Evolutionary conservation across 257 asterid genomes (phyloP).

Genomic region (Voacanga thouarsii): DNA sequence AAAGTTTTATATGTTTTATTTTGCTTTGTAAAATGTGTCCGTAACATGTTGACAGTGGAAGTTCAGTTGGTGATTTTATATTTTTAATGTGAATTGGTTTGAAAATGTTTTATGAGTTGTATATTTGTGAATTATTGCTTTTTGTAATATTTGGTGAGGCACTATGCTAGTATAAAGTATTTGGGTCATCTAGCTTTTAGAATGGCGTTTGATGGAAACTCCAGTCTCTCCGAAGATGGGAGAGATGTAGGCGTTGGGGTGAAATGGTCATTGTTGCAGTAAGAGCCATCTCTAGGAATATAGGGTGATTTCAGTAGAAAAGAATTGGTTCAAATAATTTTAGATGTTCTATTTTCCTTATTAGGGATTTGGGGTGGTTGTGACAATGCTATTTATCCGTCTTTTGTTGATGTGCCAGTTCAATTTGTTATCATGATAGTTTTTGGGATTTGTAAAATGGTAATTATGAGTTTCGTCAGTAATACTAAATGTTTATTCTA

Average conservation of each 20-base stretch:
- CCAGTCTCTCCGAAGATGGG: too few species aligned
- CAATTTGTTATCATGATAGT: background rate
- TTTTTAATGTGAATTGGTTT: too few species aligned
- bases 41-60: too few species aligned
- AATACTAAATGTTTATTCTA: too few species aligned
- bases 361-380: background rate
- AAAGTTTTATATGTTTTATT: background rate
- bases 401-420: too few species aligned
- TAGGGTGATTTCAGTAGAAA: too few species aligned
- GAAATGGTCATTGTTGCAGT: background rate
- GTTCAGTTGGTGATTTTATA: too few species aligned
- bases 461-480: background rate
- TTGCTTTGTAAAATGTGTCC: background rate
- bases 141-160: background rate
- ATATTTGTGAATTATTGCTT: background rate
- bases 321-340: background rate
- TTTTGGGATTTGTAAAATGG: background rate
- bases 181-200: background rate
- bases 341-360: too few species aligned
- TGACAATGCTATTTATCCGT: background rate
- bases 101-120: background rate
- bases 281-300: background rate
- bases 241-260: background rate
- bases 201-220: background rate
- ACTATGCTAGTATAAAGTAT: background rate